These are phyloP conservation scores for Irpex lacteus DNA, from an alignment of 1,284 basidiomycete genomes.

Conservation along the genomic window DNA sequence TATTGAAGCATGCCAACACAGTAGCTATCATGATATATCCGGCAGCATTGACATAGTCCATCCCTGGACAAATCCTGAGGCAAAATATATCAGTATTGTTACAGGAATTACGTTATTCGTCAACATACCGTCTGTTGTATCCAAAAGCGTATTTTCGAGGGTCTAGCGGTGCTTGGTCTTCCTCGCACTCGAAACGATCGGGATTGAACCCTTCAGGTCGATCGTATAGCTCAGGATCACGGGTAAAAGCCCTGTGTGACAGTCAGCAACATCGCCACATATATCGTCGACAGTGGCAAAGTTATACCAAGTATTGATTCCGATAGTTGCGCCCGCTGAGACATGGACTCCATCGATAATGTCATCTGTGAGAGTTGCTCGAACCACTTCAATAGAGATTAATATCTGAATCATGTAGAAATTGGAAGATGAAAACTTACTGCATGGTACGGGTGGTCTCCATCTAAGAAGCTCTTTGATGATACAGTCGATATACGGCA, in stretches of 20 bases:
- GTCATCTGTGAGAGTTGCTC: background rate
- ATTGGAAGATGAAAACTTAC: background rate
- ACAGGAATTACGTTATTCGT: background rate
- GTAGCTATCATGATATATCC: background rate
- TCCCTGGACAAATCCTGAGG: background rate
- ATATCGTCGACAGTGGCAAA: background rate
- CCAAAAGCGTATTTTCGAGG: background rate
- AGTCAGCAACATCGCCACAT: background rate
- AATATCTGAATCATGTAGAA: background rate
- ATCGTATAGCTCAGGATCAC: background rate
- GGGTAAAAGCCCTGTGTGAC: background rate
- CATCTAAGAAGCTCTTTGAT: conserved; percentile 2
- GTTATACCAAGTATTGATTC: background rate
- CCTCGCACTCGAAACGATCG: background rate
- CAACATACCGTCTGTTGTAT: background rate
- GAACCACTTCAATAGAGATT: background rate
- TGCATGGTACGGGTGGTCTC: background rate
- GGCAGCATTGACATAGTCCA: background rate
- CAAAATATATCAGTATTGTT: background rate
- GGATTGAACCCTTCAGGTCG: background rate
- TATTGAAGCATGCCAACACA: background rate
- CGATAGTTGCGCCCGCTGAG: background rate
- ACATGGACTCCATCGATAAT: background rate
- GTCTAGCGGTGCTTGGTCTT: background rate
- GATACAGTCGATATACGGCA: conserved; percentile 2